Conservation (phyloP, 345 rosid genomes). For the Corchorus olitorius region DNA sequence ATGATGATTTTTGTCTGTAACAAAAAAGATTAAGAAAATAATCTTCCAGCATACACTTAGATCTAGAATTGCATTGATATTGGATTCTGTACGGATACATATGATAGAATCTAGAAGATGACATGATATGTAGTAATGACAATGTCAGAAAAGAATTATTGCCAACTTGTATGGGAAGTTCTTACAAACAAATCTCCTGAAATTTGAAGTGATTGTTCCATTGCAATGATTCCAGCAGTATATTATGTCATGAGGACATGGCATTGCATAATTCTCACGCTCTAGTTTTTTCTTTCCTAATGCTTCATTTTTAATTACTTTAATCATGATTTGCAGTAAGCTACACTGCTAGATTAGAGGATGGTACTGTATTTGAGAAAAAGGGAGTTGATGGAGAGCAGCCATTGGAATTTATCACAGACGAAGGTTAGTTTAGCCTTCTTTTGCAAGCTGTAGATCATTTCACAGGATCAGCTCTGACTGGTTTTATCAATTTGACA, state of each 20-base stretch:
- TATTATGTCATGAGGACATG: not conserved
- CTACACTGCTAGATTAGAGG: slow-evolving; percentile 48
- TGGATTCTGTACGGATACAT: not conserved
- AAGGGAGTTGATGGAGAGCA: slow-evolving; percentile 51
- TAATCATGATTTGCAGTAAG: slow-evolving; percentile 42
- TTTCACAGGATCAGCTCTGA: not conserved
- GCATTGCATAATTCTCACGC: not conserved
- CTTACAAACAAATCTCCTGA: not conserved
- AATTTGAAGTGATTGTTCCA: not conserved
- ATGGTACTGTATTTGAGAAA: slow-evolving; percentile 57
- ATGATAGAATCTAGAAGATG: not conserved
- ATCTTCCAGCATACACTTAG: not conserved
- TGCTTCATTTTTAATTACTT: slow-evolving; percentile 1
- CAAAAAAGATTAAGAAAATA: slow-evolving; percentile 2
- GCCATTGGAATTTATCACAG: slow-evolving; percentile 52
- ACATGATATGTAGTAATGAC: not conserved
- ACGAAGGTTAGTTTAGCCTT: slow-evolving; percentile 43
- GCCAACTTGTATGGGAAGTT: slow-evolving; percentile 3
- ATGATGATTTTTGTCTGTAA: not conserved
- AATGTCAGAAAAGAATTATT: not conserved
- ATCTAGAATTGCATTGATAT: not conserved
- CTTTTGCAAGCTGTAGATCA: not conserved
- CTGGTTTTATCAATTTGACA: not conserved
- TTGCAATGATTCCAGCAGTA: not conserved
- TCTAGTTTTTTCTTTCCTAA: not conserved